A percentile compares a stretch with the other conserved stretches of the same genome.
Evolutionary conservation across 1,284 basidiomycete genomes (phyloP).

Genomic region (Grifola frondosa): DNA sequence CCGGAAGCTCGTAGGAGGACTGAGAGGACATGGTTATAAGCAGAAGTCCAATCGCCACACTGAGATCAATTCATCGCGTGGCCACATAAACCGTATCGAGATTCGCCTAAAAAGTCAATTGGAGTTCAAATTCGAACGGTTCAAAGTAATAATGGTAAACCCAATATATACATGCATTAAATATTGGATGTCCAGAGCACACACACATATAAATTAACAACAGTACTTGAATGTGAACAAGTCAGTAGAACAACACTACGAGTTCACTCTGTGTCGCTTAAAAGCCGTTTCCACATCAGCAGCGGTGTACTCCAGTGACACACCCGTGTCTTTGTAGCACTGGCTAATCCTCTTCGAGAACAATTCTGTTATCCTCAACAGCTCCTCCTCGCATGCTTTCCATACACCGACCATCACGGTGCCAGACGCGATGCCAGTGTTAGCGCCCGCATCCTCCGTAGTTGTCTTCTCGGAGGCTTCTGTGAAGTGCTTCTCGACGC

Average conservation of each 20-base stretch:
- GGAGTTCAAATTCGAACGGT: too few species aligned
- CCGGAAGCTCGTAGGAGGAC: background rate
- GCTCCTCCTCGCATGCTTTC: conserved; percentile 84
- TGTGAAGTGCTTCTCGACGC: conserved; percentile 95
- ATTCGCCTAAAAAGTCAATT: too few species aligned
- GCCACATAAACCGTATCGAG: too few species aligned
- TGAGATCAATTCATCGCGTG: too few species aligned
- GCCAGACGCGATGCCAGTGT: conserved; percentile 56
- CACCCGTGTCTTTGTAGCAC: conserved; percentile 74
- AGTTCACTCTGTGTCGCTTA: conserved; percentile 58
- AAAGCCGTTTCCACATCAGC: conserved; percentile 79
- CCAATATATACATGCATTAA: too few species aligned
- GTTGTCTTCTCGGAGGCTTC: conserved; percentile 70
- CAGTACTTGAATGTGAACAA: too few species aligned
- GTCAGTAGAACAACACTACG: conserved; percentile 34
- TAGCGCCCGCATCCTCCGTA: conserved; percentile 46
- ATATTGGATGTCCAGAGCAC: too few species aligned
- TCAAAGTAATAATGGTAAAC: too few species aligned
- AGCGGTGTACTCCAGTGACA: conserved; percentile 73
- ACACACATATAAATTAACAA: too few species aligned
- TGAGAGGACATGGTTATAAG: too few species aligned
- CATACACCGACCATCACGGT: conserved; percentile 82
- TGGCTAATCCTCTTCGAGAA: conserved; percentile 70
- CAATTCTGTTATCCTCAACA: conserved; percentile 69
- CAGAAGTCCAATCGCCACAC: too few species aligned